phyloP scores from a whole-genome alignment of 257 asterid species.

The Plantago major region DNA sequence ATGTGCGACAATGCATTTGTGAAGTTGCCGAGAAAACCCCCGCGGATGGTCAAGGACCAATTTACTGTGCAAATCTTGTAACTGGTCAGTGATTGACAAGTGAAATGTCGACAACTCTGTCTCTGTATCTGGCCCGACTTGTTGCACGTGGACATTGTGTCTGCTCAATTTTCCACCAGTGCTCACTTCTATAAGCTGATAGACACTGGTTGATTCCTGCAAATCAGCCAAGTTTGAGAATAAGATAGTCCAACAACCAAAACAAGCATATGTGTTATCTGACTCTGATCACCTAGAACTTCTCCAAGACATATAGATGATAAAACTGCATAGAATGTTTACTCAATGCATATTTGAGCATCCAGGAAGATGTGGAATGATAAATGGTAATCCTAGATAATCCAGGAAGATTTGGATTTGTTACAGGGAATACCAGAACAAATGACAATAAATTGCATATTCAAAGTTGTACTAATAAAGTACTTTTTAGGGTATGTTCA shows the following conservation, averaged over 20 bases:
- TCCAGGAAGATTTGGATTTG: too few species aligned
- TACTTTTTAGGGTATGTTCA: too few species aligned
- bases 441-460: too few species aligned
- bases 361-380: too few species aligned
- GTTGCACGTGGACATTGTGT: slow-evolving; percentile 86
- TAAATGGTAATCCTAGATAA: too few species aligned
- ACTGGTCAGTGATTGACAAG: slow-evolving; percentile 64
- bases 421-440: too few species aligned
- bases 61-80: slow-evolving; percentile 87
- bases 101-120: slow-evolving; percentile 86
- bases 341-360: too few species aligned
- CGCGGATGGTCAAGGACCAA: slow-evolving; percentile 83
- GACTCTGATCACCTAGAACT: too few species aligned
- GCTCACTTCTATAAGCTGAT: slow-evolving; percentile 72
- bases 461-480: too few species aligned
- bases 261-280: too few species aligned
- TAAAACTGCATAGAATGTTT: too few species aligned
- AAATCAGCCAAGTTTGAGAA: slow-evolving; percentile 13
- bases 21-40: slow-evolving; percentile 77
- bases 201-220: slow-evolving; percentile 66
- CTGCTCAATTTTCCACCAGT: slow-evolving; percentile 90
- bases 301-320: too few species aligned
- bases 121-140: slow-evolving; percentile 69
- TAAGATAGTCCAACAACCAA: background rate
- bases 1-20: slow-evolving; percentile 93